These are phyloP conservation scores for Aspergillus funiculosus DNA, from an alignment of 495 filamentous ascomycete genomes.

Conservation along the genomic window DNA sequence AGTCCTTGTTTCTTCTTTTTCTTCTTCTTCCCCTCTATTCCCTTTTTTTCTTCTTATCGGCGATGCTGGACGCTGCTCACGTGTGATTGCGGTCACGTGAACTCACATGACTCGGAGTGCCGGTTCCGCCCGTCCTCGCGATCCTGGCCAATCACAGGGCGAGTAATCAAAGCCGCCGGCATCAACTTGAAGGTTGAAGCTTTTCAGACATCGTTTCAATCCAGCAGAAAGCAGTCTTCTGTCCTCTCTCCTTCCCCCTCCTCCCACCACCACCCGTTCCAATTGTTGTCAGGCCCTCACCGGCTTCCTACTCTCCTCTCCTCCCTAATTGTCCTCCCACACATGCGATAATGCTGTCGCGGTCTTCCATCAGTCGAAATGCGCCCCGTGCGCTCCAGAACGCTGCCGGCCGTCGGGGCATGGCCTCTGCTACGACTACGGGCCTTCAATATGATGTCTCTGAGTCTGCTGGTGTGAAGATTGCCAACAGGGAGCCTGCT, in stretches of 20 bases:
- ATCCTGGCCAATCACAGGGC: conserved; percentile 36
- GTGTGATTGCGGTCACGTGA: conserved; percentile 27
- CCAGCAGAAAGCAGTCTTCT: conserved; percentile 13
- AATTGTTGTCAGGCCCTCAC: conserved; percentile 41
- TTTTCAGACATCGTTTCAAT: conserved; percentile 41
- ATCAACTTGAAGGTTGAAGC: conserved; percentile 48
- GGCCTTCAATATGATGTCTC: conserved; percentile 83
- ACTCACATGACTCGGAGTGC: conserved; percentile 30
- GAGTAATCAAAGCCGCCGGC: conserved; percentile 40
- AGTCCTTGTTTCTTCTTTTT: conserved; percentile 12
- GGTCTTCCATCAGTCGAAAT: conserved; percentile 69
- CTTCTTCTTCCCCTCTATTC: not conserved
- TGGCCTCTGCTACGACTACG: conserved; percentile 75
- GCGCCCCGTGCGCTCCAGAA: conserved; percentile 68
- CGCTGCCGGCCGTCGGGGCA: conserved; percentile 55
- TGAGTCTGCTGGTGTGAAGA: conserved; percentile 80
- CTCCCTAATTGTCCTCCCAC: conserved; percentile 32
- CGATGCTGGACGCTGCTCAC: conserved; percentile 10
- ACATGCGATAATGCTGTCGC: conserved; percentile 74
- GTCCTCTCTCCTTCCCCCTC: conserved; percentile 27
- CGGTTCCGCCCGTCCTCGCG: conserved; percentile 44
- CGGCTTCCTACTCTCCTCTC: conserved; percentile 30
- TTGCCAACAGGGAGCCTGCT: conserved; percentile 78
- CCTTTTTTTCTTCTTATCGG: conserved; percentile 37
- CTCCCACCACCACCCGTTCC: conserved; percentile 26